Evolutionary conservation across 257 asterid species (phyloP), one percentile per base, ranked within the genome.

Genomic region (Buddleja alternifolia): DNA sequence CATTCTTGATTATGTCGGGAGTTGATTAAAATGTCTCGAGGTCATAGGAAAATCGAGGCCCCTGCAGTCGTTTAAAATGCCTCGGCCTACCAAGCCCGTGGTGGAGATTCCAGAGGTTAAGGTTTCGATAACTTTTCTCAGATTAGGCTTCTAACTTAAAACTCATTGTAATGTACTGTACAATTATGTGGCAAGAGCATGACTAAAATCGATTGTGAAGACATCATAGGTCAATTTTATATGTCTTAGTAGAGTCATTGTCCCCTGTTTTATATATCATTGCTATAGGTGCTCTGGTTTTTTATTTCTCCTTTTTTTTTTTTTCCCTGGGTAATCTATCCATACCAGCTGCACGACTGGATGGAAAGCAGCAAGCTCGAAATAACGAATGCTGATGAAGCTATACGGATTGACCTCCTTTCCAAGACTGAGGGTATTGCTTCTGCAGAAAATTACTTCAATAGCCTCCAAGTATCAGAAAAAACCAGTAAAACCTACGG

Each of bases 371-470:
- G 75, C 71, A 77, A 77, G 8, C 19, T 85, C 6, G n/a, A 41
- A 50, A 24, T 72, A 44, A 82, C 44, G 11, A 70, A 76, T 60
- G 75, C 82, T 44, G 90, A 87, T 62, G 81, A 66, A 17, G 96
- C 96, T 51, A 60, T 83, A 58, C 83, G 79, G 54, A 81, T 90
- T 51, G 82, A 83, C 83, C 93, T 90, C 56, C 86, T 88, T 42
- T 69, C 68, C 69, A 82, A 73, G 84, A 47, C 76, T 19, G 69
- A 80, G 47, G 93, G 86, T 69, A 11, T 79, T 47, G 69, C 74
- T 47, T 72, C 91, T 68, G 97, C 97, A 0, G 90, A 85, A 71
- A 70, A 78, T 14, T 92, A 85, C 84, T 89, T 92, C 59, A 75
- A 83, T 69, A 54, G 66, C 73, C 85, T 89, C 70, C 61, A 75